Percentiles rank a stretch among this genome's conserved stretches.
These are phyloP conservation scores for Diaporthe citrichinensis DNA, from an alignment of 2,329 filamentous ascomycete genomes.

Conservation along the genomic window DNA sequence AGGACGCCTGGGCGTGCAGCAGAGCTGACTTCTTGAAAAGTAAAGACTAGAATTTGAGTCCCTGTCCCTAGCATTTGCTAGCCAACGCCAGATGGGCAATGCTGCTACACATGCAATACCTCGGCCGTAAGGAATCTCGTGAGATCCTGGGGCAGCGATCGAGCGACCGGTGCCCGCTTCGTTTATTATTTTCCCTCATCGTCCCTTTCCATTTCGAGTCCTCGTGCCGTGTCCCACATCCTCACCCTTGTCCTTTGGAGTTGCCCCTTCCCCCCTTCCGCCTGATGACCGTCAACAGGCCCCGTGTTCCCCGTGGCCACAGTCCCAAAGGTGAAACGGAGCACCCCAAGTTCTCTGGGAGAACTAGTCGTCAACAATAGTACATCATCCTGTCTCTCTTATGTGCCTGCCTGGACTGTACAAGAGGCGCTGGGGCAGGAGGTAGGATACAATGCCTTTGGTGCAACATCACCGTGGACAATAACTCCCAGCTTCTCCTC, in stretches of 20 bases:
- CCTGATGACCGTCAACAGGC: neutral
- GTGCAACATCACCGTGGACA: neutral
- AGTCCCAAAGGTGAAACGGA: neutral
- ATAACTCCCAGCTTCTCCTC: neutral
- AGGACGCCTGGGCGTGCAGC: neutral
- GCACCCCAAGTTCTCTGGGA: neutral
- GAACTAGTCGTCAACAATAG: neutral
- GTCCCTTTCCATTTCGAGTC: neutral
- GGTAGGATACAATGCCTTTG: neutral
- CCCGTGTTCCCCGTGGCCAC: neutral
- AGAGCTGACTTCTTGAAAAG: neutral
- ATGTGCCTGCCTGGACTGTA: neutral
- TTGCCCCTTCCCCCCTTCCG: neutral
- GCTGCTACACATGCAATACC: constrained; percentile 37
- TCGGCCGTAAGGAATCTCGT: constrained; percentile 30
- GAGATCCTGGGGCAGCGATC: constrained; percentile 33
- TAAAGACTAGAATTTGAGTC: constrained; percentile 23
- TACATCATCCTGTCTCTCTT: neutral
- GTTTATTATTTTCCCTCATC: constrained; percentile 21
- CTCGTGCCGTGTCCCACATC: neutral
- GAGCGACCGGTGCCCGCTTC: constrained; percentile 16
- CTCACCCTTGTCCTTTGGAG: constrained; percentile 1
- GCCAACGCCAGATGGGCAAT: constrained; percentile 40
- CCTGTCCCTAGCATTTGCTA: constrained; percentile 17
- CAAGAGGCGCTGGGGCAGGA: neutral